phyloP scores from a whole-genome alignment of 306 rosid genomes.

The Herpetospermum pedunculosum region DNA sequence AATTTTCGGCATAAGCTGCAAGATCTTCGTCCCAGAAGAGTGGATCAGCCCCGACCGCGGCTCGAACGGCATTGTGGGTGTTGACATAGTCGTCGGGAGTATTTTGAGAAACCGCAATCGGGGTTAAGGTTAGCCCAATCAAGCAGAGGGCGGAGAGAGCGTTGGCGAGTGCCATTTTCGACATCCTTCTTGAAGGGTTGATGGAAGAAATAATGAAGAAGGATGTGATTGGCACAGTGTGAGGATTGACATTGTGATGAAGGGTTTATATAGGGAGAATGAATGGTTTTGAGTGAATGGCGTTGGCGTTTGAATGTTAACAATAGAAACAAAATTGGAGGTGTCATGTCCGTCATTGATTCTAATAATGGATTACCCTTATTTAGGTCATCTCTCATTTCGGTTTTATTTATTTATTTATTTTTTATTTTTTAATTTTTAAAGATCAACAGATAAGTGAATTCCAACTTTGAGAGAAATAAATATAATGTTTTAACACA shows the following conservation, averaged over 20 bases:
- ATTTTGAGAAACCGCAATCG: background rate
- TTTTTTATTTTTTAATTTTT: too few relatives aligned
- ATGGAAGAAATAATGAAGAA: background rate
- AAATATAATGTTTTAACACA: too few relatives aligned
- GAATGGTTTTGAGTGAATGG: background rate
- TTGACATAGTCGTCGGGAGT: background rate
- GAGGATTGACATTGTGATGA: background rate
- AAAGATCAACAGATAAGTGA: too few relatives aligned
- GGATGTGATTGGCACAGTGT: background rate
- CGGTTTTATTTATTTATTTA: too few relatives aligned
- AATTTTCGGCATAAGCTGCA: constrained; percentile 7
- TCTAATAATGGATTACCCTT: background rate
- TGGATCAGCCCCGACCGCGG: background rate
- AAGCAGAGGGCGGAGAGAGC: background rate
- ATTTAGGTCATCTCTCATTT: background rate
- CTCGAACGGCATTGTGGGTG: background rate
- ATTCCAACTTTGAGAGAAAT: too few relatives aligned
- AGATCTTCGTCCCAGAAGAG: background rate
- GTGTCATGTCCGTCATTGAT: background rate
- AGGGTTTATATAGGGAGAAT: background rate
- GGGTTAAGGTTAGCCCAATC: background rate
- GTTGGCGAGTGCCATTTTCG: background rate
- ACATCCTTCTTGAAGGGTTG: background rate
- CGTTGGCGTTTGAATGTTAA: background rate
- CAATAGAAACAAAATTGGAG: background rate